Evolutionary conservation across 257 asterid species (phyloP).

Genomic region (Lavandula angustifolia): DNA sequence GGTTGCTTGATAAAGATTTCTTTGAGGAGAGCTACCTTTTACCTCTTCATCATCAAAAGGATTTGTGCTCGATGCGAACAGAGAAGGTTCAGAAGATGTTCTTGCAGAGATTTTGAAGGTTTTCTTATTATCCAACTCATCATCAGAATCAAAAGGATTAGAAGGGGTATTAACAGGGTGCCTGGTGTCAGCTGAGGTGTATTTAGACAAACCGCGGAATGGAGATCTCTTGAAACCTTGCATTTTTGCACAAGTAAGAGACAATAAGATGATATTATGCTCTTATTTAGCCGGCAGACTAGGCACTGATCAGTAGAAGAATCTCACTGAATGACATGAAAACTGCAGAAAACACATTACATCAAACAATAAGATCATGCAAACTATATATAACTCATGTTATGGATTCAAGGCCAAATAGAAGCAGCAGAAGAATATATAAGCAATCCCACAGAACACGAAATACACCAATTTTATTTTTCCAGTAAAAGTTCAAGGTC

Average conservation of each 20-base stretch:
- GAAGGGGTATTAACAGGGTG: conserved; percentile 32
- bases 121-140: conserved; percentile 57
- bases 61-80: conserved; percentile 41
- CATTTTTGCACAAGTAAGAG: conserved; percentile 45
- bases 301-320: conserved; percentile 20
- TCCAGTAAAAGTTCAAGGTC: not conserved
- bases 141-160: conserved; percentile 85
- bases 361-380: conserved; percentile 21
- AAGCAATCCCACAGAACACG: not conserved
- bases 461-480: not conserved
- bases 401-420: not conserved
- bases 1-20: not conserved
- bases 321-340: conserved; percentile 33
- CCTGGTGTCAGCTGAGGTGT: conserved; percentile 39
- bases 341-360: conserved; percentile 13
- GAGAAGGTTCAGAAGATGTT: conserved; percentile 65
- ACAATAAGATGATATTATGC: conserved; percentile 26
- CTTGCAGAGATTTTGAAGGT: conserved; percentile 49
- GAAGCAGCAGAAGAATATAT: not conserved
- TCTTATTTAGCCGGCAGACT: conserved; percentile 1
- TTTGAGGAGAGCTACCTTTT: not conserved
- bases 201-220: conserved; percentile 49
- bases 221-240: conserved; percentile 68
- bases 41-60: conserved; percentile 63
- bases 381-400: not conserved